These are phyloP conservation scores for Suillus spraguei DNA, from an alignment of 768 basidiomycete genomes.

Conservation along the genomic window DNA sequence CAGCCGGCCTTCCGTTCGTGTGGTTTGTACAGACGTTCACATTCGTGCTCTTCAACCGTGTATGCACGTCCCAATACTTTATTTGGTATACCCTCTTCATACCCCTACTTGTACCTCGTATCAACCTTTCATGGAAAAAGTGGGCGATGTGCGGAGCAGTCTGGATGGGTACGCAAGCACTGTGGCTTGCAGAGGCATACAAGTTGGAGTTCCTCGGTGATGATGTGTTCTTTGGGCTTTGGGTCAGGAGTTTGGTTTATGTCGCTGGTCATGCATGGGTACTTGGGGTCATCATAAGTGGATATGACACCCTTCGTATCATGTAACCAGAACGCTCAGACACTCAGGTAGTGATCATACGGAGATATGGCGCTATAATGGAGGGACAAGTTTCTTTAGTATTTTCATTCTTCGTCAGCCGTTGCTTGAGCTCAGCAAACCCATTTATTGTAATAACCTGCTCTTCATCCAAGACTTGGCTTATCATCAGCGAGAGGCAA, in stretches of 20 bases:
- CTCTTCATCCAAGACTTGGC: slow-evolving; percentile 48
- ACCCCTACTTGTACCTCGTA: slow-evolving; percentile 73
- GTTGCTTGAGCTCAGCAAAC: slow-evolving; percentile 85
- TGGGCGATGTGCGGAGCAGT: slow-evolving; percentile 45
- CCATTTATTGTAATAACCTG: slow-evolving; percentile 85
- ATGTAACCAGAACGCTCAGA: not conserved
- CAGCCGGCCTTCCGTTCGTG: slow-evolving; percentile 68
- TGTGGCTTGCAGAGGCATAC: slow-evolving; percentile 94
- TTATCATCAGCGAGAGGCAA: too few species aligned
- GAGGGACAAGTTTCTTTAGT: slow-evolving; percentile 32
- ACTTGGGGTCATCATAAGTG: slow-evolving; percentile 61
- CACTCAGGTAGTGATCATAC: slow-evolving; percentile 37
- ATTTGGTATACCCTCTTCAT: slow-evolving; percentile 93
- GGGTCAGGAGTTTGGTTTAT: slow-evolving; percentile 78
- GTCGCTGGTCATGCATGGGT: slow-evolving; percentile 82
- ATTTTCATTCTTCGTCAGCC: slow-evolving; percentile 47
- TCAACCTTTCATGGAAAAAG: slow-evolving; percentile 52
- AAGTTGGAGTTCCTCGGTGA: slow-evolving; percentile 85
- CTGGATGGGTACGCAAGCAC: slow-evolving; percentile 80
- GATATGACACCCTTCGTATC: slow-evolving; percentile 32
- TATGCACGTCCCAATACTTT: slow-evolving; percentile 99
- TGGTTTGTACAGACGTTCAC: slow-evolving; percentile 91
- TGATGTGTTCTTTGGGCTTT: slow-evolving; percentile 72
- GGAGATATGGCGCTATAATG: slow-evolving; percentile 85
- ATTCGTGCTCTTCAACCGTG: slow-evolving; percentile 98